Evolutionary conservation across 2,329 filamentous ascomycete species (phyloP), one percentile per base, ranked within the genome.

Genomic region (Trichoderma pleuroti): DNA sequence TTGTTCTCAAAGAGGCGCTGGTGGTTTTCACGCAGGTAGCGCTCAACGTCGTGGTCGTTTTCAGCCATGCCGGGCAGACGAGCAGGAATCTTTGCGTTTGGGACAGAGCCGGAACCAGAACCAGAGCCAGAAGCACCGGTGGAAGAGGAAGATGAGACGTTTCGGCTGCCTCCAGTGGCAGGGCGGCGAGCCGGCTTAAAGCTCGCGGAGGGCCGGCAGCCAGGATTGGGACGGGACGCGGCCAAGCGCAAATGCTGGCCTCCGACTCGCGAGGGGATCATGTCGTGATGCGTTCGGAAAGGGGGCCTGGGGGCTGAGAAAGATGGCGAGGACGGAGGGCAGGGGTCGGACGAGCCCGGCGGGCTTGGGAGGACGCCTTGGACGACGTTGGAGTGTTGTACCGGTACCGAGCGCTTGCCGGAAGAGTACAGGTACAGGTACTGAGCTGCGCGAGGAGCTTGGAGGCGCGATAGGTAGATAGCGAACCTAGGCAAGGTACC

Each of bases 1-100:
- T 92, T 93, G 84, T 88, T 87, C 74, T 91, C 87, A 75, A 93
- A 92, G 76, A 92, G 86, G 72, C 86, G 85, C 76, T 91, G 87
- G 80, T 92, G 90, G 75, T 84, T 86, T 82, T 90, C 83, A 81
- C 86, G 81, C 72, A 91, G 86, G 78, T 91, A 91, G 72, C 81
- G 79, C 73, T 80, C 79, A 73, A 87, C 83, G 71, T 86, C 83
- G 64, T 69, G 30, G n/a, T 72, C 68, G 63, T 54, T 24, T 67
- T 70, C 68, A 65, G 60, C 2, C 68, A 70, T 70, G 68, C 68
- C 68, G 34, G 68, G 68, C 60, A 70, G 68, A 24, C 49, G 64
- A 54, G 61, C 59, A 26, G 32, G 59, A 21, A 28, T 28, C 42
- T 68, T 68, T 54, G 34, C 49, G 28, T 68, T 64, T 18, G 71